Evolutionary conservation across 345 rosid genomes (phyloP), one percentile per base, ranked within the genome.

Genomic region (Ceriops tagal): DNA sequence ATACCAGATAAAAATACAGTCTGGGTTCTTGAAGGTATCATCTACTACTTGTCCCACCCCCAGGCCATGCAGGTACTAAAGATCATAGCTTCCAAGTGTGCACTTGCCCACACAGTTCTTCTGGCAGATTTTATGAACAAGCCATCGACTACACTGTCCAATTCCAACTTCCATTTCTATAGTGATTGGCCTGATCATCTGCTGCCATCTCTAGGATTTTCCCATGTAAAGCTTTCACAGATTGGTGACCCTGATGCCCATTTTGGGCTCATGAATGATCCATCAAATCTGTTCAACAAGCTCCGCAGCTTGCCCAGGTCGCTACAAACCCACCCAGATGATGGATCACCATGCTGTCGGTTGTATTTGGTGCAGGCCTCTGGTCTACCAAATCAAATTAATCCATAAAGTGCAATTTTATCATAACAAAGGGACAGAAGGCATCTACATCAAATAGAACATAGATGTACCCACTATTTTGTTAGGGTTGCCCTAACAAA

Each of bases 181-280:
- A 85, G 97, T 74, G 97, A 93, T 79, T 93, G 97, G 98, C 98
- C 98, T n/a, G 97, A 93, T 58, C 89, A 82, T 61, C 89, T 93
- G 24, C 83, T 93, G 62, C 98, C 98, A 72, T 77, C 98, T 52
- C 71, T 93, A 22, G 98, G 98, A 61, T 91, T 91, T 80, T 80
- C 97, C 71, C 73, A 88, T 55, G 98, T 93, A 64, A 83, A 71
- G 60, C 92, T 93, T 79, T 93, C 97, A 63, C 98, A 93, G 72
- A 91, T 91, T 53, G 98, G 98, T 61, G 97, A 91, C 61, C 89
- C 98, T 51, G 97, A 93, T 79, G 98, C 98, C 18, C 83, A 93
- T 73, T 93, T 93, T 8, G 98, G 96, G 56, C 84, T 93, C 49
- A 69, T 89, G 78, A 81, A 83, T 20, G 85, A 93, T 71, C 97